Evolutionary conservation across 2,329 filamentous ascomycete genomes (phyloP).

Genomic region (Aaosphaeria pasadenensis): DNA sequence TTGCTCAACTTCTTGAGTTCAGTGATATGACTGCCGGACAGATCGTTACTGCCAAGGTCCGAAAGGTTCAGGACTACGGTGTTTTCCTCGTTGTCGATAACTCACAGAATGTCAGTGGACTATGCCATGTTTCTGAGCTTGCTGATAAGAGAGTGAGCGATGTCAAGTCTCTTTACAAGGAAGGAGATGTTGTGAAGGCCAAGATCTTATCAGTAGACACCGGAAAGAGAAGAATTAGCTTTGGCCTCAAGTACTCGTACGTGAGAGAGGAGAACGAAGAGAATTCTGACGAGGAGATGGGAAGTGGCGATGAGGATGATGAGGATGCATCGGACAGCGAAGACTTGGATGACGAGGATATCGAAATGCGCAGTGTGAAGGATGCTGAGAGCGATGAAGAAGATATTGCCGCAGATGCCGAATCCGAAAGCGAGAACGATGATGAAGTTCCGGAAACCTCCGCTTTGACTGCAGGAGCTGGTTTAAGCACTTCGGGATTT

Average conservation of each 20-base stretch:
- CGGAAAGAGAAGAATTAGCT: slow-evolving; percentile 75
- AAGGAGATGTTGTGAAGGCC: slow-evolving; percentile 91
- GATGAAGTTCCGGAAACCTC: slow-evolving; percentile 17
- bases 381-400: slow-evolving; percentile 25
- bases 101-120: slow-evolving; percentile 82
- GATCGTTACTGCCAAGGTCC: slow-evolving; percentile 81
- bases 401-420: slow-evolving; percentile 14
- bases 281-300: slow-evolving; percentile 37
- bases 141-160: slow-evolving; percentile 79
- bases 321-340: slow-evolving; percentile 43
- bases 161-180: slow-evolving; percentile 83
- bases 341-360: slow-evolving; percentile 37
- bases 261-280: slow-evolving; percentile 60
- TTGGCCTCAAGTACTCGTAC: slow-evolving; percentile 90
- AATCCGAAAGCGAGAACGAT: slow-evolving; percentile 35
- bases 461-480: slow-evolving; percentile 35
- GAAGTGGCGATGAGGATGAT: slow-evolving; percentile 22
- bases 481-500: slow-evolving; percentile 73
- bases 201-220: slow-evolving; percentile 76
- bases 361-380: slow-evolving; percentile 46
- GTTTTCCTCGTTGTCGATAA: slow-evolving; percentile 90
- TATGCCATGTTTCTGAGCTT: slow-evolving; percentile 91
- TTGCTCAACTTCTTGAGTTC: slow-evolving; percentile 69
- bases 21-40: slow-evolving; percentile 77
- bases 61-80: slow-evolving; percentile 92